Evolutionary conservation across 78 protist species (phyloP).

Genomic region (Tieghemostelium lacteum): DNA sequence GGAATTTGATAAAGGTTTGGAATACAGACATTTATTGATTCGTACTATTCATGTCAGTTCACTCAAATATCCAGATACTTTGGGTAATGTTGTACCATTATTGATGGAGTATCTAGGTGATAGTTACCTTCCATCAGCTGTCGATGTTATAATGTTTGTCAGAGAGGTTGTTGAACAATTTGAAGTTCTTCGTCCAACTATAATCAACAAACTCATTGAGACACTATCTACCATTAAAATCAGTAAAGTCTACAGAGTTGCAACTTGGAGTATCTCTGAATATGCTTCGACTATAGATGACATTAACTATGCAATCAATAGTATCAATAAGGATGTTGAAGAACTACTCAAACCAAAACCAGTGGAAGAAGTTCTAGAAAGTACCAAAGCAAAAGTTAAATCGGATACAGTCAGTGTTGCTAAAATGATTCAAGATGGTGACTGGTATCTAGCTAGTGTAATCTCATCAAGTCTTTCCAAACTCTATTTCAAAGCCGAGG

Average conservation of each 20-base stretch:
- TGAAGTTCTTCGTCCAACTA: conserved; percentile 70
- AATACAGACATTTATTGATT: conserved; percentile 92
- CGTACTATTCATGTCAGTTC: conserved; percentile 92
- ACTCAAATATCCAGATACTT: conserved; percentile 93
- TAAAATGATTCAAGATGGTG: conserved; percentile 33
- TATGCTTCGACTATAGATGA: conserved; percentile 81
- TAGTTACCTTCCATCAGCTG: conserved; percentile 66
- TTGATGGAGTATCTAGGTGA: conserved; percentile 94
- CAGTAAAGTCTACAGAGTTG: conserved; percentile 85
- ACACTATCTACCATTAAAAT: conserved; percentile 67
- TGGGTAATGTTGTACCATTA: conserved; percentile 90
- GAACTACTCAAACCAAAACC: conserved; percentile 47
- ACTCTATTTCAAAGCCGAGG: conserved; percentile 82
- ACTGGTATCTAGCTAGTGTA: conserved; percentile 40
- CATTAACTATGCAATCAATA: conserved; percentile 45
- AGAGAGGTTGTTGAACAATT: conserved; percentile 87
- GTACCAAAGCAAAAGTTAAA: conserved; percentile 47
- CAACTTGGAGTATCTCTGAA: conserved; percentile 94
- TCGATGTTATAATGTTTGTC: conserved; percentile 88
- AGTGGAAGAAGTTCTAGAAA: neutral
- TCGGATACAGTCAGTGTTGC: neutral
- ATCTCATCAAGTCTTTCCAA: conserved; percentile 79
- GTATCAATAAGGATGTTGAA: conserved; percentile 57
- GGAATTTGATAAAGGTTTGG: conserved; percentile 78
- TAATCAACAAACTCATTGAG: conserved; percentile 79